Base-by-base conservation (phyloP, 257 asterid genomes). In the Solanum corneliomulleri region DNA sequence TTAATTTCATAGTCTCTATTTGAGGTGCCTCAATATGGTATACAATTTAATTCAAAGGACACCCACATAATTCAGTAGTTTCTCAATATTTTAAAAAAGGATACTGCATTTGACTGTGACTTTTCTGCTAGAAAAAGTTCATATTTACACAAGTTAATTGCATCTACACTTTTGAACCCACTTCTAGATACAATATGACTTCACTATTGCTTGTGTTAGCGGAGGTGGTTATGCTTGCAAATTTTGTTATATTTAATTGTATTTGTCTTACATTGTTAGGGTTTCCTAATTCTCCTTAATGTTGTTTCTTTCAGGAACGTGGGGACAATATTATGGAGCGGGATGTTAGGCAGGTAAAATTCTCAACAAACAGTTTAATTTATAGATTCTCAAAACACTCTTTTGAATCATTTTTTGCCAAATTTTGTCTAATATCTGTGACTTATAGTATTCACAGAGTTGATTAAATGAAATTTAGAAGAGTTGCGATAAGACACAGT, bases 341-440 rank as follows among this genome's bases (percentile, higher is more conserved):
- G 70, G 99, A 94, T 89, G 98, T 95, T 86, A 94, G 98, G 88
- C 92, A 93, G 99, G 99, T 96, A 90, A 88, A 42, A 23, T 71
- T 62, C 82, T n/a, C 71, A 31, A 37, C 12, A 33, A 52, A n/a
- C 80, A 78, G 42, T 45, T 81, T 13, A 44, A 44, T 69, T 27
- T 69, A 33, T 74, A 2, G 31, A 60, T 60, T 21, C 10, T 45
- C 6, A 15, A 80, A 80, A 80, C 52, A 77, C 83, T 76, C 83
- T 77, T 77, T 25, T 1, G 25, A 45, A 27, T 80, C 62, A 47
- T 80, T 45, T 47, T 47, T 11, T 4, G 7, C 66, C 11, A 14
- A 45, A 9, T 45, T 27, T 20, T 4, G 35, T 78, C 18, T 44
- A 41, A 12, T n/a, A 25, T 78, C 84, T 78, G 39, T 25, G 3